A percentile compares a stretch with the other conserved stretches of the same genome.
Evolutionary conservation across 2,329 filamentous ascomycete species (phyloP).

Genomic region (Colletotrichum spaethianum): DNA sequence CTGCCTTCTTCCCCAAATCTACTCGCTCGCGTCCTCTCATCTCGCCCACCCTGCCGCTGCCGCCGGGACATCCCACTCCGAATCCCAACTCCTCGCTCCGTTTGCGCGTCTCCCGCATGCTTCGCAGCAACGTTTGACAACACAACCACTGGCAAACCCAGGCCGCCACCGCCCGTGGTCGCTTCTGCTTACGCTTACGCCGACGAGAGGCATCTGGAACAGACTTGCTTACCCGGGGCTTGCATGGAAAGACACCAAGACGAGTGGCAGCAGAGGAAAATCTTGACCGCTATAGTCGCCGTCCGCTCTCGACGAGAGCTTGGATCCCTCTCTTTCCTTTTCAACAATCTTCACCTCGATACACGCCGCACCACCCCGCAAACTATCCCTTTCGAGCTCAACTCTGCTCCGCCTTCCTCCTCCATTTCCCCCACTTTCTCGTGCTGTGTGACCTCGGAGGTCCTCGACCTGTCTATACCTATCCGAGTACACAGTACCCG

Average conservation of each 20-base stretch:
- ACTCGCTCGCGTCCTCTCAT: slow-evolving; percentile 4
- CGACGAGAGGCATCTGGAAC: slow-evolving; percentile 11
- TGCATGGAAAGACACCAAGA: slow-evolving; percentile 26
- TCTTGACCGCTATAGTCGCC: slow-evolving; percentile 3
- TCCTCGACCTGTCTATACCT: slow-evolving; percentile 43
- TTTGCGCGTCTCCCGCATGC: slow-evolving; percentile 24
- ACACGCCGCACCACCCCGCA: slow-evolving; percentile 38
- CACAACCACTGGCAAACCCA: slow-evolving; percentile 17
- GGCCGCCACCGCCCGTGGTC: slow-evolving; percentile 6
- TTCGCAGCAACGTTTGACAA: slow-evolving; percentile 17
- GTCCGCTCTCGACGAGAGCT: slow-evolving; percentile 8
- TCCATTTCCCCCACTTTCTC: slow-evolving; percentile 47
- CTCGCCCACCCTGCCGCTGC: slow-evolving; percentile 17
- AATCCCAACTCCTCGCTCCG: slow-evolving; percentile 29
- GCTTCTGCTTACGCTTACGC: slow-evolving; percentile 9
- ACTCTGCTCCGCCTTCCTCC: slow-evolving; percentile 37
- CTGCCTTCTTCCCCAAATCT: slow-evolving; percentile 24
- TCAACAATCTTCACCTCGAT: slow-evolving; percentile 28
- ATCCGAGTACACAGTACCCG: slow-evolving; percentile 42
- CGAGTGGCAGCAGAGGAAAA: slow-evolving; percentile 18
- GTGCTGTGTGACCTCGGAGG: slow-evolving; percentile 52
- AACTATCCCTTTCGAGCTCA: slow-evolving; percentile 32
- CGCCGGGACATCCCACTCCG: slow-evolving; percentile 35
- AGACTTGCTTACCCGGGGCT: slow-evolving; percentile 23
- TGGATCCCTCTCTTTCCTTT: slow-evolving; percentile 17